Conservation (phyloP, 2,329 filamentous ascomycete genomes). For the Monosporascus sp. region DNA sequence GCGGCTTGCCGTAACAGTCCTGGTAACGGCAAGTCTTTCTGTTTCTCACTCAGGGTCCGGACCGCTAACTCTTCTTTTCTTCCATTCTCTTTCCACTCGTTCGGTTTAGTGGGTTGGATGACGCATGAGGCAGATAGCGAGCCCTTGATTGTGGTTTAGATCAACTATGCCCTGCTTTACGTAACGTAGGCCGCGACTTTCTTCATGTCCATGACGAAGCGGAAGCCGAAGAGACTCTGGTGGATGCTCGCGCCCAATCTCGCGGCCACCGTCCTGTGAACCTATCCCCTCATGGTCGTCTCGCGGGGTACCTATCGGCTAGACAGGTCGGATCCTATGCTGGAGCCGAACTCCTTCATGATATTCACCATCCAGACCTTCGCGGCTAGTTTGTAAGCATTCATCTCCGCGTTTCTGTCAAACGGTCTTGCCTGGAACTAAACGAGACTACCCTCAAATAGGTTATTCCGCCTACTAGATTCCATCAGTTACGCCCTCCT, state of each 20-base stretch:
- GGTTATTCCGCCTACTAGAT: background rate
- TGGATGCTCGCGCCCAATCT: slow-evolving; percentile 15
- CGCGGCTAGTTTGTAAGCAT: background rate
- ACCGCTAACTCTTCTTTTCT: too few species aligned
- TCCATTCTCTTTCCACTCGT: too few species aligned
- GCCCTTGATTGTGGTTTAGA: background rate
- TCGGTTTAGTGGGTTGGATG: too few species aligned
- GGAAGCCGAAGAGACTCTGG: background rate
- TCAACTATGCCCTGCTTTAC: background rate
- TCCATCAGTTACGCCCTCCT: background rate
- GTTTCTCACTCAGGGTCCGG: background rate
- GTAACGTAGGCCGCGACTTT: background rate
- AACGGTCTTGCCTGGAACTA: background rate
- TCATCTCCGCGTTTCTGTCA: background rate
- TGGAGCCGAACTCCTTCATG: background rate
- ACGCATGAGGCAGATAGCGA: background rate
- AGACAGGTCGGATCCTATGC: background rate
- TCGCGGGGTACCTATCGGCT: background rate
- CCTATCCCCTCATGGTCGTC: background rate
- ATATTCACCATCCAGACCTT: background rate
- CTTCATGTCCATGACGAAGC: background rate
- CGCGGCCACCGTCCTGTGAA: background rate
- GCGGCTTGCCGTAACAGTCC: background rate
- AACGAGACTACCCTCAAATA: background rate
- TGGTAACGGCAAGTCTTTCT: background rate